Evolutionary conservation across 306 rosid genomes (phyloP), one percentile per base, ranked within the genome.

Genomic region (Sechiopsis laciniata): DNA sequence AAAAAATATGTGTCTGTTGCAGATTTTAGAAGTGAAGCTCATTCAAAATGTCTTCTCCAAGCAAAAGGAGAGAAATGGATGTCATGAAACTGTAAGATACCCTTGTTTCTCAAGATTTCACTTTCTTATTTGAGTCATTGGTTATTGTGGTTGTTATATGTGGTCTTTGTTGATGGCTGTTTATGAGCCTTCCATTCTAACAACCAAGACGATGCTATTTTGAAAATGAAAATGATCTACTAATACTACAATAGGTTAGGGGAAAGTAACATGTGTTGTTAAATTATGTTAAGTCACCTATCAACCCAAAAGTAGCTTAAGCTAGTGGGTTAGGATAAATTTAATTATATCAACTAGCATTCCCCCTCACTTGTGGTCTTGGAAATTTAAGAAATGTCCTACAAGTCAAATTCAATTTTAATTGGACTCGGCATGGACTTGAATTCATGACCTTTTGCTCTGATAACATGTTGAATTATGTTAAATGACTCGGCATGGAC

Each of bases 11-110:
- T 65, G 71, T 71, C 21, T 16, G 42, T 73, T 37, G 74, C 89
- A 87, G 96, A 87, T 80, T 81, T 73, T 81, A 79, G 81, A 73
- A 77, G 83, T 74, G 77, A 58, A 58, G 75, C 77, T 76, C 37
- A 50, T 75, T 76, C 81, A 85, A 78, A 73, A 95, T 95, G 99
- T 95, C 97, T 79, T 95, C 99, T 83, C 99, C 97, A 78, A 91
- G 97, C 87, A 95, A 95, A 86, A 88, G 99, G 80, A 85, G 99
- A 84, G 99, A 95, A 76, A 91, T 95, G 96, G 99, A 95, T 86
- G 99, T 95, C 72, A 91, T 91, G 99, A 95, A 95, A 81, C 74
- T 95, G 99, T 95, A 83, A 88, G 99, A 80, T 69, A 71, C 57
- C 63, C 29, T 19, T 22, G 70, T 62, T 69, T 48, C 50, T 69